phyloP scores from a whole-genome alignment of 148 eudicot species.

The Camellia lanceoleosa region DNA sequence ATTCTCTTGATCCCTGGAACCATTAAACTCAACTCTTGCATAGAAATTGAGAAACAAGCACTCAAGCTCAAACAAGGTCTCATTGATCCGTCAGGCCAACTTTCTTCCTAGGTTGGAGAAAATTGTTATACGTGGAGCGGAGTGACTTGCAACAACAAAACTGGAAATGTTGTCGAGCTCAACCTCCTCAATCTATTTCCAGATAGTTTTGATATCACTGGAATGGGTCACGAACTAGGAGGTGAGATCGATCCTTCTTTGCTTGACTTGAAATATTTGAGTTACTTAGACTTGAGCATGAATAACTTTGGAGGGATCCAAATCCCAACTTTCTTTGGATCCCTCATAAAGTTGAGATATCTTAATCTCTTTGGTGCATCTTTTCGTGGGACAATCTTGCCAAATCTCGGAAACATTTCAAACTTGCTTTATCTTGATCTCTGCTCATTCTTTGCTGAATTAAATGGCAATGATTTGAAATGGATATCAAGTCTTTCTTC shows the following conservation, averaged over 20 bases:
- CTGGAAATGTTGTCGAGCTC: neutral
- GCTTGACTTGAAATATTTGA: constrained; percentile 8
- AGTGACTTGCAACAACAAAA: constrained; percentile 5
- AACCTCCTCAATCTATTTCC: constrained; percentile 1
- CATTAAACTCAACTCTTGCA: neutral
- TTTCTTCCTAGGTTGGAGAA: constrained; percentile 11
- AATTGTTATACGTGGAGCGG: constrained; percentile 18
- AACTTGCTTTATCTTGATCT: constrained; percentile 10
- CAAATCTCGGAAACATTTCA: constrained; percentile 9
- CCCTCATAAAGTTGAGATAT: neutral
- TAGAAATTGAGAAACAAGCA: constrained; percentile 10
- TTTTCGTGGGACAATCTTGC: constrained; percentile 3
- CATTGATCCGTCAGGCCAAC: neutral
- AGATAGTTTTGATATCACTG: neutral
- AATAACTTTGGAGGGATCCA: neutral
- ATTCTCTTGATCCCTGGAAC: neutral
- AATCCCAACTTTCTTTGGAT: constrained; percentile 9
- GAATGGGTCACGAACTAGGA: neutral
- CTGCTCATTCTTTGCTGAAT: neutral
- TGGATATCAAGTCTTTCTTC: constrained; percentile 5
- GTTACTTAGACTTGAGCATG: constrained; percentile 3
- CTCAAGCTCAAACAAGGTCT: constrained; percentile 18
- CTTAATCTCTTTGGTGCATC: neutral
- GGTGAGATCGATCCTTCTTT: constrained; percentile 15
- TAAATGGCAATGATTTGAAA: neutral